A percentile compares a stretch with the other conserved stretches of the same genome.
phyloP scores from a whole-genome alignment of 2,329 filamentous ascomycete species.

The Sporothrix curviconia region DNA sequence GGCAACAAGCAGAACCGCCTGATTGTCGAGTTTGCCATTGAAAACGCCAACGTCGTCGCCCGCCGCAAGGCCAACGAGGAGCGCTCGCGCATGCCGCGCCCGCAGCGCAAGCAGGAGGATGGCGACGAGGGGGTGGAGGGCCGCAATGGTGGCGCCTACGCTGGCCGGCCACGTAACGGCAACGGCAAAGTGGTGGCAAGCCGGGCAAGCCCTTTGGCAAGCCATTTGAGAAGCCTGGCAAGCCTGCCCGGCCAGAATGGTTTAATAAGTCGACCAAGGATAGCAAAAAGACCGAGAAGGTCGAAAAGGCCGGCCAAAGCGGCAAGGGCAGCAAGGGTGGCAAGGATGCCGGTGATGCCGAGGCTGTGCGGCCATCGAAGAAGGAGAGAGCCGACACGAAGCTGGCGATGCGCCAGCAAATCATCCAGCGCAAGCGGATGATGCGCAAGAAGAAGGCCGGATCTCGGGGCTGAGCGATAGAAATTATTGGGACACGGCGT shows the following conservation, averaged over 20 bases:
- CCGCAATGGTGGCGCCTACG: background rate
- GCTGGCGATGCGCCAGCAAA: constrained; percentile 54
- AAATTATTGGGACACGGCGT: background rate
- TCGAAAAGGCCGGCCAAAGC: constrained; percentile 7
- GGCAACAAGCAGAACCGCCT: constrained; percentile 76
- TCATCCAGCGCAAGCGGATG: constrained; percentile 80
- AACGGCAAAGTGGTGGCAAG: constrained; percentile 3
- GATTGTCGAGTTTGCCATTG: constrained; percentile 95
- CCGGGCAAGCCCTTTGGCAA: background rate
- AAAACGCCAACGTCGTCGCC: constrained; percentile 93
- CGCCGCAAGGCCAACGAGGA: constrained; percentile 61
- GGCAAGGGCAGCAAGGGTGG: constrained; percentile 10
- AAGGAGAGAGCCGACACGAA: constrained; percentile 28
- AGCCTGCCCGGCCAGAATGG: background rate
- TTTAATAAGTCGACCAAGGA: constrained; percentile 10
- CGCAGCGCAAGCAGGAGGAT: constrained; percentile 27
- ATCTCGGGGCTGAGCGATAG: background rate
- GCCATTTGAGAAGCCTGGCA: background rate
- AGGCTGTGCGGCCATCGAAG: constrained; percentile 13
- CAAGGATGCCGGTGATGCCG: constrained; percentile 15
- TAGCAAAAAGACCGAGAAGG: background rate
- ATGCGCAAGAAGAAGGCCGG: constrained; percentile 60
- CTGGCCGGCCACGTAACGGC: background rate
- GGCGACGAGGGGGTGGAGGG: constrained; percentile 25
- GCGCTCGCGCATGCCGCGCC: constrained; percentile 24